Base-by-base conservation (phyloP, 257 asterid genomes). In the Thymus quinquecostatus region DNA sequence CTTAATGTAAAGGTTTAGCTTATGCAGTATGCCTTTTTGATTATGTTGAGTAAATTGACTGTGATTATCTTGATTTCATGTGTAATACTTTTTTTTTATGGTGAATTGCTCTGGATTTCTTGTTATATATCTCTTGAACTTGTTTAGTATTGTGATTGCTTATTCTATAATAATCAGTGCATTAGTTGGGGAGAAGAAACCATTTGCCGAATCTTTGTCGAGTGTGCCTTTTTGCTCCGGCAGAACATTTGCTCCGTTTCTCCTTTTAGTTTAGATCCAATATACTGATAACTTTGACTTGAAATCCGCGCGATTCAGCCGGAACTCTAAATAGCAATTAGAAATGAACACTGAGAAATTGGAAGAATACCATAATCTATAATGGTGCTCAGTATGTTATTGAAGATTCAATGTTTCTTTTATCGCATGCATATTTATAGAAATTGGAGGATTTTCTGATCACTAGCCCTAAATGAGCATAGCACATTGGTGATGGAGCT, bases 41-140 rank as follows among this genome's bases (percentile, higher is more conserved):
- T 36, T 21, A 32, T 77, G 50, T 66, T 71, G 57, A 71, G 45
- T 30, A 44, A 28, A 49, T 5, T 27, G 8, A 28, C 40, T 55
- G 28, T 77, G 9, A 3, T 3, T 49, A 5, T 47, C 13, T 21
- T 58, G 32, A 12, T n/a, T 56, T 53, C 13, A 12, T 59, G 14
- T 1, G 60, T 54, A 54, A 27, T 28, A 54, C 5, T 32, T 44
- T 44, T 21, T 21, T 50, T 50, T 50, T 21, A 5, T n/a, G 21
- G 29, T 50, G 56, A 12, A 50, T n/a, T 13, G 14, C 56, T 50
- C 14, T 50, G 29, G 29, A n/a, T 50, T 50, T 5, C 29, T 50
- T 0, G 56, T 50, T 50, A 50, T 50, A 29, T n/a, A 29, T 0
- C 30, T 10, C 8, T 57, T 57, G 8, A 57, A 29, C 30, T 57